Conservation (phyloP, 108 stramenopile genomes). For the Skeletonema potamos region DNA sequence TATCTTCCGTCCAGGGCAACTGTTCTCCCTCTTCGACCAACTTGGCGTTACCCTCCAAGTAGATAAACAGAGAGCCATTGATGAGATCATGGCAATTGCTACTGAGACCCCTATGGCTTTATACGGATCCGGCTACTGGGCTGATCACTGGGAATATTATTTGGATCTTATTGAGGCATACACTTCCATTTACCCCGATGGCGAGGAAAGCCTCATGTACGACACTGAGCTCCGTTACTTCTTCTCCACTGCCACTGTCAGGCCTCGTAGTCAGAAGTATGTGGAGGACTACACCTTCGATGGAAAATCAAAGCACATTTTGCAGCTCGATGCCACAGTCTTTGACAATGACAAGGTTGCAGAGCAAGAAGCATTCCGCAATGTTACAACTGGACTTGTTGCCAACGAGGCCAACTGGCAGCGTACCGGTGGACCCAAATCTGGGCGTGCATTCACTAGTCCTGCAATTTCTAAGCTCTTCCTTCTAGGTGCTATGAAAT, state of each 20-base stretch:
- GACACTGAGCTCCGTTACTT: constrained; percentile 87
- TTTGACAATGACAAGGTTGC: constrained; percentile 71
- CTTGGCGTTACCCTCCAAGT: constrained; percentile 64
- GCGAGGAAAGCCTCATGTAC: constrained; percentile 89
- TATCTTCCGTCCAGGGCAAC: constrained; percentile 92
- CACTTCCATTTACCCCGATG: constrained; percentile 92
- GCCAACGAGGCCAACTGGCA: constrained; percentile 91
- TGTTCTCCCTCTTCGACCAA: constrained; percentile 79
- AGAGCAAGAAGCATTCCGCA: constrained; percentile 83
- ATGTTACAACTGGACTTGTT: constrained; percentile 71
- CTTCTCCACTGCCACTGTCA: constrained; percentile 88
- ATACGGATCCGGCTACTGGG: constrained; percentile 89
- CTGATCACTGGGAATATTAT: constrained; percentile 93
- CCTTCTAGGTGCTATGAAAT: constrained; percentile 87
- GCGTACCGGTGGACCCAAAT: constrained; percentile 51
- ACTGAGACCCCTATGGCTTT: constrained; percentile 79
- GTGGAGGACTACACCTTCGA: constrained; percentile 84
- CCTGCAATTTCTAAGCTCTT: constrained; percentile 76
- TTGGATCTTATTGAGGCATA: constrained; percentile 90
- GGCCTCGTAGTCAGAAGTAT: constrained; percentile 87
- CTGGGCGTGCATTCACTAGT: constrained; percentile 73
- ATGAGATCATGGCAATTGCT: constrained; percentile 67
- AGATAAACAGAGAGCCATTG: constrained; percentile 62
- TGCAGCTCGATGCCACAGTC: constrained; percentile 84
- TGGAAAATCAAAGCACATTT: constrained; percentile 78